Conservation (phyloP, 331 rosid genomes). For the Prunus yedoensis region DNA sequence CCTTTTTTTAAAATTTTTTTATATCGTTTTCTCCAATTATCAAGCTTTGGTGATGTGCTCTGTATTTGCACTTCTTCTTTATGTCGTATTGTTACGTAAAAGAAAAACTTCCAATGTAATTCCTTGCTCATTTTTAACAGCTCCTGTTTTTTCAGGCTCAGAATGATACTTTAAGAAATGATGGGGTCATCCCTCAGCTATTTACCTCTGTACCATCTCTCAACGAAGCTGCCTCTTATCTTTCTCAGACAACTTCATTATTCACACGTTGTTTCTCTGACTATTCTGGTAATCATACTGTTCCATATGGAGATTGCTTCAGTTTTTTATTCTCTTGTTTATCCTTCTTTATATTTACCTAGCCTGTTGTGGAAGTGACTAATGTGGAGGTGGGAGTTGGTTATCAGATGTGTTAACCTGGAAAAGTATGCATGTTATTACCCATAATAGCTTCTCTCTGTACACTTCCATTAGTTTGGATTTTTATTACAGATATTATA, state of each 20-base stretch:
- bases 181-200: conserved; percentile 73
- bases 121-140: background rate
- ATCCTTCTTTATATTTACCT: background rate
- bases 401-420: background rate
- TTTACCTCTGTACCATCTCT: conserved; percentile 81
- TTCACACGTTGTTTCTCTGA: conserved; percentile 79
- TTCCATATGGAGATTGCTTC: background rate
- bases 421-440: background rate
- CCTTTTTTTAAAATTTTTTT: background rate
- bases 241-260: conserved; percentile 83
- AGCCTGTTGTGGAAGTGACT: too few relatives aligned
- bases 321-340: conserved; percentile 8
- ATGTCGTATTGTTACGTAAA: background rate
- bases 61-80: background rate
- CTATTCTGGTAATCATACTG: conserved; percentile 60
- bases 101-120: background rate
- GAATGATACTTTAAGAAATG: conserved; percentile 42
- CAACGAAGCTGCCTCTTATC: conserved; percentile 81
- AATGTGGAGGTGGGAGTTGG: background rate
- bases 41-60: background rate
- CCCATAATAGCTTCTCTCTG: background rate
- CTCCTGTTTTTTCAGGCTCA: conserved; percentile 35
- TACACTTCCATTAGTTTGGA: background rate
- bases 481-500: too few relatives aligned
- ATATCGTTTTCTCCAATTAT: background rate